Evolutionary conservation across 2,329 filamentous ascomycete genomes (phyloP), one percentile per base, ranked within the genome.

Genomic region (Cordyceps fumosorosea): DNA sequence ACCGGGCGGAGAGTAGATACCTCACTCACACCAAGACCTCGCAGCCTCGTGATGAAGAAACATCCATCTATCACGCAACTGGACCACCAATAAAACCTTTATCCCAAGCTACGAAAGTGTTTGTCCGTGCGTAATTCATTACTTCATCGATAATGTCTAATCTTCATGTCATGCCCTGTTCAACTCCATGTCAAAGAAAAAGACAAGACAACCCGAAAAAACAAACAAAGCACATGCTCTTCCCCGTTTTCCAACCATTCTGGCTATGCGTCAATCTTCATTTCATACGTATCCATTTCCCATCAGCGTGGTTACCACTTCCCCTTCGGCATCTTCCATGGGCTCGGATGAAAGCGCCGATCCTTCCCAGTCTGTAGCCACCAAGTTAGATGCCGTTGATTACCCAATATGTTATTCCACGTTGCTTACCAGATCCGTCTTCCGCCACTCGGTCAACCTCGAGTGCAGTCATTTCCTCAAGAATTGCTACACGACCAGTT

Each of bases 381-480:
- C 20, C 26, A 24, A 42, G 64, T 60, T 18, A 60, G 56, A 3
- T 18, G 18, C 12, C 44, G 8, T 44, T 58, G 58, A 56, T n/a
- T 5, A 7, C 45, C 53, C 20, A 5, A 11, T 22, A 11, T 11
- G 26, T 44, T 44, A 8, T 50, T 53, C 20, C 3, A 16, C 22
- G 6, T 11, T 29, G 80, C 82, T 75, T 82, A 84, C 83, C 83
- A 66, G 83, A 84, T 66, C 75, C 82, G 60, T 85, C 83, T 58
- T 85, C 83, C 64, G 85, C 83, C 61, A 83, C 69, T 63, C 84
- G 81, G 55, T 85, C 83, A 18, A 84, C 78, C 50, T 82, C 76
- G n/a, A 88, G 72, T 54, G 75, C 76, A 44, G 76, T 77, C 67
- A 90, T 77, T n/a, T 75, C 69, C 16, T 78, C 77, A 14, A 81